phyloP scores from a whole-genome alignment of 2,329 filamentous ascomycete genomes.

The Aphanocladium album region DNA sequence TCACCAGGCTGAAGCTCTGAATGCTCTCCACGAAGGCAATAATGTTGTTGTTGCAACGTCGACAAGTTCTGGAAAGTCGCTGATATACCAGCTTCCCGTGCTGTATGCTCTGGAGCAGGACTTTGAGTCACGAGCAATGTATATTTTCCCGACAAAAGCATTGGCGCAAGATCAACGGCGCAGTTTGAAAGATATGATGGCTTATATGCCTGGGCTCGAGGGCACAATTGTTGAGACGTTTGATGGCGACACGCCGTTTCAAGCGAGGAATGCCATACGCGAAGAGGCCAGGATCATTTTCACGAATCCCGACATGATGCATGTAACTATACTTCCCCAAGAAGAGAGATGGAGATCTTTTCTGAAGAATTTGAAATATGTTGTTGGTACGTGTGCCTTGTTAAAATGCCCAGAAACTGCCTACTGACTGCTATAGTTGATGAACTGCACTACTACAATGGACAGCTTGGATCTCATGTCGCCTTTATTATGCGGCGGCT shows the following conservation, averaged over 20 bases:
- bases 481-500: conserved; percentile 91
- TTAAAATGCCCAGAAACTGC: background rate
- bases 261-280: conserved; percentile 69
- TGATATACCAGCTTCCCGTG: conserved; percentile 97
- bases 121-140: conserved; percentile 76
- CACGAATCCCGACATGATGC: conserved; percentile 97
- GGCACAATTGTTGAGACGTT: conserved; percentile 83
- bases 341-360: conserved; percentile 87
- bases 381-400: conserved; percentile 55
- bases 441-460: conserved; percentile 95
- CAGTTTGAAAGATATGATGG: conserved; percentile 78
- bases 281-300: conserved; percentile 92
- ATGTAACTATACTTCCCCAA: conserved; percentile 87
- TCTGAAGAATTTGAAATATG: conserved; percentile 81
- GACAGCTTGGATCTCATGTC: conserved; percentile 87
- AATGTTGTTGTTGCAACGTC: conserved; percentile 93
- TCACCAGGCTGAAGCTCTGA: conserved; percentile 92
- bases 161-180: conserved; percentile 89
- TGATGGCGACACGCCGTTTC: conserved; percentile 88
- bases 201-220: conserved; percentile 73
- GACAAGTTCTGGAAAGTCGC: conserved; percentile 91
- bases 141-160: conserved; percentile 97
- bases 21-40: conserved; percentile 72
- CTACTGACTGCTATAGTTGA: conserved; percentile 46
- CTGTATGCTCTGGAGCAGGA: conserved; percentile 81